Conservation (phyloP, 257 asterid genomes). For the Nicotiana sylvestris region DNA sequence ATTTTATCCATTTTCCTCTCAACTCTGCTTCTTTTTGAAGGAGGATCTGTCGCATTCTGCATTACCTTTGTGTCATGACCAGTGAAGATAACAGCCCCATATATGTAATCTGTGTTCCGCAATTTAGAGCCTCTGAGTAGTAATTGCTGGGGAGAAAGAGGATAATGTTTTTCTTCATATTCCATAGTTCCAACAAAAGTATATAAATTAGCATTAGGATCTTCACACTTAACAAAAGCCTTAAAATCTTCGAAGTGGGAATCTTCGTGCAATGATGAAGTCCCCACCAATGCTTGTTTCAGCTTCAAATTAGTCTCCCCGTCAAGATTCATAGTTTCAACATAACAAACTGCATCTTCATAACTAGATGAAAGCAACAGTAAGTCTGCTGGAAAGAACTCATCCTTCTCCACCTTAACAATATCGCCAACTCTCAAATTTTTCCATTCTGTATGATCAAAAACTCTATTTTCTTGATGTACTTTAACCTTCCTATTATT, state of each 20-base stretch:
- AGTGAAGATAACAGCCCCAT: constrained; percentile 81
- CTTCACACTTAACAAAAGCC: constrained; percentile 75
- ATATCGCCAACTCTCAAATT: constrained; percentile 80
- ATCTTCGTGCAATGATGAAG: constrained; percentile 52
- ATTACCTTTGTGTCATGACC: constrained; percentile 92
- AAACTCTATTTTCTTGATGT: constrained; percentile 56
- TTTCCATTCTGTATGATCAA: constrained; percentile 65
- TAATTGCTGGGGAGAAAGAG: constrained; percentile 88
- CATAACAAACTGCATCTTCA: constrained; percentile 89
- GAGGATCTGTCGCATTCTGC: constrained; percentile 83
- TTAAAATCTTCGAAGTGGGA: constrained; percentile 39
- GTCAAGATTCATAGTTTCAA: constrained; percentile 94
- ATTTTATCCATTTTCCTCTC: constrained; percentile 90
- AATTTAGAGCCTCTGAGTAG: constrained; percentile 82
- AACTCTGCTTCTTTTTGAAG: constrained; percentile 83
- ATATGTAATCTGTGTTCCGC: constrained; percentile 66
- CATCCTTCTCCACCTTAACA: constrained; percentile 80
- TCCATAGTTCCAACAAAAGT: constrained; percentile 82
- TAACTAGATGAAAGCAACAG: constrained; percentile 78
- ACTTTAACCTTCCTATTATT: constrained; percentile 72
- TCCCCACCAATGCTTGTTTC: constrained; percentile 65
- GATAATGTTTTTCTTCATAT: constrained; percentile 40
- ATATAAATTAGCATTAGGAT: constrained; percentile 86
- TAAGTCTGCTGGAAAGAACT: constrained; percentile 87
- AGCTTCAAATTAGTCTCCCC: constrained; percentile 92